phyloP scores from a whole-genome alignment of 352 stramenopile species.

The Phytophthora boehmeriae region DNA sequence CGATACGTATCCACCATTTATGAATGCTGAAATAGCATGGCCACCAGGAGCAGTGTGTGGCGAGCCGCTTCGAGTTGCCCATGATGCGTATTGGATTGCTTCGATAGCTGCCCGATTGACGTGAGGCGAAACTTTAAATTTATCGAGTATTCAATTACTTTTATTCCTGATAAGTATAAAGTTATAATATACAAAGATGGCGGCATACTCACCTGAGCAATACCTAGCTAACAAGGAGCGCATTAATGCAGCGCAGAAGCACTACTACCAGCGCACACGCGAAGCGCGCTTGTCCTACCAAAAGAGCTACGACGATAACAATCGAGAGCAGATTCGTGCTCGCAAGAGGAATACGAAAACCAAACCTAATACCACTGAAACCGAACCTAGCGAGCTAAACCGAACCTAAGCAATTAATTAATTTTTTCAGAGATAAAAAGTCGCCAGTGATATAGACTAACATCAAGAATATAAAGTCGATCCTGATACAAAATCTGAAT shows the following conservation, averaged over 20 bases:
- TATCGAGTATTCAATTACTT: too few relatives aligned
- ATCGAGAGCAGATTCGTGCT: conserved; percentile 1
- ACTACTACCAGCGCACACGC: too few relatives aligned
- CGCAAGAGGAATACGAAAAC: conserved; percentile 1
- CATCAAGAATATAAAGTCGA: conserved; percentile 15
- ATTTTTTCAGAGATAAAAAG: conserved; percentile 11
- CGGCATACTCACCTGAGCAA: too few relatives aligned
- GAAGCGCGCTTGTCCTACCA: too few relatives aligned
- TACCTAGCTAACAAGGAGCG: too few relatives aligned
- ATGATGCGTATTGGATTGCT: conserved; percentile 6
- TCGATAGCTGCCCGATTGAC: too few relatives aligned
- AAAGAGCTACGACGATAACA: conserved; percentile 1
- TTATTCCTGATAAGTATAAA: too few relatives aligned
- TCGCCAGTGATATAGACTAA: too few relatives aligned
- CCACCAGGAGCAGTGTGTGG: conserved; percentile 4
- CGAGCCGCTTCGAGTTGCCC: not conserved
- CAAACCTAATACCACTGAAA: conserved; percentile 1
- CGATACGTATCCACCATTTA: conserved; percentile 19
- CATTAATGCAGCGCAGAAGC: too few relatives aligned
- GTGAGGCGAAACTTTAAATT: too few relatives aligned
- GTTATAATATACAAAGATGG: too few relatives aligned
- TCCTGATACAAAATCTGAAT: conserved; percentile 1
- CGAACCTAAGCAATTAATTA: conserved; percentile 17
- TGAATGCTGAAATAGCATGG: conserved; percentile 19
- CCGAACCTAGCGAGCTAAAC: too few relatives aligned